Base-by-base conservation (phyloP, 2,329 filamentous ascomycete species). In the Nothopassalora personata region DNA sequence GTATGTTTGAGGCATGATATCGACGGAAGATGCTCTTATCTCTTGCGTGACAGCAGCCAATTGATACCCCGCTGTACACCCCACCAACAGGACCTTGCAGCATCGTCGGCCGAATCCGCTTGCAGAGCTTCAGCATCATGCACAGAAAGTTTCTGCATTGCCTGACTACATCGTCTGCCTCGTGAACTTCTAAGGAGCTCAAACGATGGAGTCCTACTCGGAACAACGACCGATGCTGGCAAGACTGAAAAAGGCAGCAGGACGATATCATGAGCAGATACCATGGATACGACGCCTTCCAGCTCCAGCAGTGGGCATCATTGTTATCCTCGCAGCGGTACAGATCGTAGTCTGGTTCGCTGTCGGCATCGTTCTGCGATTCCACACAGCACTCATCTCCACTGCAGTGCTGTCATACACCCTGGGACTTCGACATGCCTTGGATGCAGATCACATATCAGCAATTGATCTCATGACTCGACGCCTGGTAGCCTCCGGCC, bases 391-490 rank as follows among this genome's bases (percentile, higher is more conserved):
- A 0, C 82, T 97, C 62, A 84, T 92, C 53, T 89, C 89, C 1
- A 87, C 91, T 2, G 90, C 91, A 1, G 86, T 92, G 1, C 83
- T 97, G 0, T 87, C 92, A 28, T 97, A 95, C 74, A 90, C 90
- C 0, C 83, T 97, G 10, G 93, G 93, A 2, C 82, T 97, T 11
- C 88, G 93, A 46, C 93, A 97, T 79, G 93, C 93, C n/a, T 84
- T 97, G 48, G 94, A 97, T 70, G 94, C 93, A n/a, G 93, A 97
- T 75, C 94, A 97, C 71, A 90, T 90, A 64, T 86, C 84, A 45
- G 93, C 92, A 63, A 99, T 97, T 68, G 93, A 97, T 75, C 83
- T 97, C 39, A 96, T 95, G 87, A 97, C 94, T 0, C 83, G 94
- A 3, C 86, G 93, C 6, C 83, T 97, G 27, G 85, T 97, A 39